phyloP scores from a whole-genome alignment of 2,329 filamentous ascomycete genomes.

The Aspergillus ibericus region DNA sequence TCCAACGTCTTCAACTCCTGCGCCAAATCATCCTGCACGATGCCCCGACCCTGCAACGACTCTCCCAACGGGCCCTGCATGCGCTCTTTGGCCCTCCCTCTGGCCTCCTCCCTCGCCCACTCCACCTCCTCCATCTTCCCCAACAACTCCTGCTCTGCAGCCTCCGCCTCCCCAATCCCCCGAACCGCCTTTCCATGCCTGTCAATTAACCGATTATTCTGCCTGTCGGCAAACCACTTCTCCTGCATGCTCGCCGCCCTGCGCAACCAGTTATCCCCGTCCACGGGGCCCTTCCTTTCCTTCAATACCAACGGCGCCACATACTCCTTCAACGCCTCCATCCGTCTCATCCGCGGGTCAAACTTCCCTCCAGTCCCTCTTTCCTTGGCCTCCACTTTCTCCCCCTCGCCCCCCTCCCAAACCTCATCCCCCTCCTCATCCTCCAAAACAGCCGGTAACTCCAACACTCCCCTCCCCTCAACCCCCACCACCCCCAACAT shows the following conservation, averaged over 20 bases:
- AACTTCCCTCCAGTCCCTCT: background rate
- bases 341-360: slow-evolving; percentile 11
- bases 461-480: slow-evolving; percentile 8
- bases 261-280: slow-evolving; percentile 10
- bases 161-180: slow-evolving; percentile 7
- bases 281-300: background rate
- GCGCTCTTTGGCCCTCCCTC: slow-evolving; percentile 6
- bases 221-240: slow-evolving; percentile 5
- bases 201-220: slow-evolving; percentile 5
- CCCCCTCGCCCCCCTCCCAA: background rate
- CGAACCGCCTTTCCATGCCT: slow-evolving; percentile 8
- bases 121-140: slow-evolving; percentile 11
- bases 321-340: slow-evolving; percentile 9
- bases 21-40: slow-evolving; percentile 13
- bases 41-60: slow-evolving; percentile 7
- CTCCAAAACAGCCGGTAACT: background rate
- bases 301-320: slow-evolving; percentile 6
- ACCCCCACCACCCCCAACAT: slow-evolving; percentile 17
- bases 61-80: slow-evolving; percentile 13
- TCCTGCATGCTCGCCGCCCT: slow-evolving; percentile 8
- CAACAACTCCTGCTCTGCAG: slow-evolving; percentile 2
- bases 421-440: slow-evolving; percentile 5
- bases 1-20: slow-evolving; percentile 10
- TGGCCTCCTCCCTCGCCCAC: background rate
- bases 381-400: background rate